These are phyloP conservation scores for Sambucus nigra DNA, from an alignment of 129 eudicot genomes.

Conservation along the genomic window DNA sequence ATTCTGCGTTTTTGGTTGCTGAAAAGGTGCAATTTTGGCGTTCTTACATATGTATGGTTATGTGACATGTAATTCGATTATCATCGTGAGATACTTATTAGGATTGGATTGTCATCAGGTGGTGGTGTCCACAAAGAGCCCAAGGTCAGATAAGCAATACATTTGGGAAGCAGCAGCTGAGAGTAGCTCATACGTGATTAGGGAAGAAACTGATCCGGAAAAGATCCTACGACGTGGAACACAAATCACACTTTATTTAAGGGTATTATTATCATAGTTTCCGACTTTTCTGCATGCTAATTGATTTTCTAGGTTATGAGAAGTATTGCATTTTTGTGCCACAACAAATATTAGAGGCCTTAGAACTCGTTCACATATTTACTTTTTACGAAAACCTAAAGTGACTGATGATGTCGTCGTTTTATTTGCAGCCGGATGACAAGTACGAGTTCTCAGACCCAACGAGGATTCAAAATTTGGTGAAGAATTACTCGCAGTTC, in stretches of 20 bases:
- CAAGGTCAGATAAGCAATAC: conserved; percentile 83
- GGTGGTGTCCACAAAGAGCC: conserved; percentile 81
- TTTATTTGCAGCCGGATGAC: conserved; percentile 70
- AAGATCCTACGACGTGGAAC: conserved; percentile 77
- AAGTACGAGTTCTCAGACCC: conserved; percentile 94
- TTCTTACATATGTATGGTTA: not conserved
- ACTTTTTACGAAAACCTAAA: not conserved
- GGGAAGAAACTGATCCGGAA: conserved; percentile 83
- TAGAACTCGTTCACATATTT: no score
- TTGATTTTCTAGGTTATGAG: not conserved
- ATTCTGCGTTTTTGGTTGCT: conserved; percentile 94
- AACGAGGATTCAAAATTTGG: conserved; percentile 64
- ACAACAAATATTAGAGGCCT: not conserved
- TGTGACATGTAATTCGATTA: not conserved
- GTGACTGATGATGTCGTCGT: not conserved
- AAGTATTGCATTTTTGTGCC: not conserved
- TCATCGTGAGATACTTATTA: no score
- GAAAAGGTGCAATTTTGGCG: conserved; percentile 43
- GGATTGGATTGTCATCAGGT: conserved; percentile 36
- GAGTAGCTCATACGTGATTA: conserved; percentile 66
- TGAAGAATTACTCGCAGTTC: conserved; percentile 92
- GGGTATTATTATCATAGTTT: conserved; percentile 32
- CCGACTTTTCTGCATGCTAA: not conserved
- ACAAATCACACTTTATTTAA: conserved; percentile 71
- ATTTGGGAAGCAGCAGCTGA: conserved; percentile 93